phyloP scores from a whole-genome alignment of 2,329 filamentous ascomycete genomes.

The Bipolaris zeicola region DNA sequence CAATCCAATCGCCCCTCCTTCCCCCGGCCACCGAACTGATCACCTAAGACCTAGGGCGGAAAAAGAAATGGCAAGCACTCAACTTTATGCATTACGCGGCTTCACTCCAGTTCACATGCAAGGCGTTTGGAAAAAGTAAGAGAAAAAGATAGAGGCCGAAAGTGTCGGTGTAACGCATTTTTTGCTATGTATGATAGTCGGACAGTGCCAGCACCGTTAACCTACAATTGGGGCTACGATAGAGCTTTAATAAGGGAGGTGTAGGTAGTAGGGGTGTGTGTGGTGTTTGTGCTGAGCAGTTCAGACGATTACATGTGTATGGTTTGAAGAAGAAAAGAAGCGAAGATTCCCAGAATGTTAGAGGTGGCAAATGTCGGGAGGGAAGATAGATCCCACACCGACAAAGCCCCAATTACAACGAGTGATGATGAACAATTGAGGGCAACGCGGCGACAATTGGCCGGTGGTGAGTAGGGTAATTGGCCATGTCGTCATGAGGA shows the following conservation, averaged over 20 bases:
- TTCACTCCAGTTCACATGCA: neutral
- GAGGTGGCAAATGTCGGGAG: conserved; percentile 10
- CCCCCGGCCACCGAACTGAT: neutral
- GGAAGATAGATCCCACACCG: conserved; percentile 36
- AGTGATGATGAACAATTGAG: conserved; percentile 29
- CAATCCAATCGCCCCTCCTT: too few species aligned
- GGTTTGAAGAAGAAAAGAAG: conserved; percentile 26
- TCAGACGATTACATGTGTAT: conserved; percentile 29
- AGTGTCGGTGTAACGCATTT: conserved; percentile 20
- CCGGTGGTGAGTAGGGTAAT: conserved; percentile 29
- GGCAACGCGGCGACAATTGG: conserved; percentile 38
- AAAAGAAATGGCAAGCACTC: neutral
- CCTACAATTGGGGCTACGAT: conserved; percentile 26
- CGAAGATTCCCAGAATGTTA: conserved; percentile 43
- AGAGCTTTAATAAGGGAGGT: conserved; percentile 20
- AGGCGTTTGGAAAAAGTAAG: conserved; percentile 2
- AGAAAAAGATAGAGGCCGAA: conserved; percentile 2
- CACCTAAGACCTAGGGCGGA: neutral
- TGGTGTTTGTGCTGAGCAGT: conserved; percentile 20
- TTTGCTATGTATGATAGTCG: conserved; percentile 26
- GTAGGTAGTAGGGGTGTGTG: too few species aligned
- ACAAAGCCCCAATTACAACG: conserved; percentile 49
- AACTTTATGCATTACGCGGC: neutral
- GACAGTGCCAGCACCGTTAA: conserved; percentile 43
- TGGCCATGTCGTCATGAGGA: conserved; percentile 42